phyloP scores from a whole-genome alignment of 768 basidiomycete species.

The Leccinellum luteum region DNA sequence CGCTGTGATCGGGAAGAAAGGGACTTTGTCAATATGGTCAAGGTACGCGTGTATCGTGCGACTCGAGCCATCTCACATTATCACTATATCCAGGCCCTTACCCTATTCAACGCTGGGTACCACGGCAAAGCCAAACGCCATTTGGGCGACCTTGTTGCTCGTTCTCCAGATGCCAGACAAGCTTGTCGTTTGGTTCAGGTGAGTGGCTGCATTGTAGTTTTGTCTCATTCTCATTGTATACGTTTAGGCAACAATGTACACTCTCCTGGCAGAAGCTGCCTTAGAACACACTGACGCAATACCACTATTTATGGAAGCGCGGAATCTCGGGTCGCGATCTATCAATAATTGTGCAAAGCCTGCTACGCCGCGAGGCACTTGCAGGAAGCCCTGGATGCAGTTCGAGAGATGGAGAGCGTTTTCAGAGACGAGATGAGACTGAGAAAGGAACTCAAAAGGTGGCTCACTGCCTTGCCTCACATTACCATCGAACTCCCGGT shows the following conservation, averaged over 20 bases:
- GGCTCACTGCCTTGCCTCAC: too few species aligned
- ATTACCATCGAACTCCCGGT: too few species aligned
- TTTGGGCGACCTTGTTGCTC: not conserved
- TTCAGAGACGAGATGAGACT: conserved; percentile 11
- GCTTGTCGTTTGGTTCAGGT: conserved; percentile 13
- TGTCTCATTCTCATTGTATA: not conserved
- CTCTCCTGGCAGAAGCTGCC: conserved; percentile 9
- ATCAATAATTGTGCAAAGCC: conserved; percentile 11
- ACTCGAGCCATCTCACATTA: not conserved
- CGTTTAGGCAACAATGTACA: conserved; percentile 16
- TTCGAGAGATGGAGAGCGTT: conserved; percentile 2
- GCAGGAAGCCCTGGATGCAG: not conserved
- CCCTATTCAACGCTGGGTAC: conserved; percentile 6
- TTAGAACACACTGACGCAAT: not conserved
- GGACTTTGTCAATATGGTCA: conserved; percentile 9
- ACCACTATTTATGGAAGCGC: conserved; percentile 3
- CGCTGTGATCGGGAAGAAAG: not conserved
- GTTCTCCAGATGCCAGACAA: not conserved
- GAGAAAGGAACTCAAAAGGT: not conserved
- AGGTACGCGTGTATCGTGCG: conserved; percentile 1
- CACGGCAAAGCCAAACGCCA: not conserved
- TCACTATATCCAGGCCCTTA: conserved; percentile 6
- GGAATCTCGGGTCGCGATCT: conserved; percentile 4
- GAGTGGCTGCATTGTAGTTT: not conserved
- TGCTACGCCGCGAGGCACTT: not conserved